Evolutionary conservation across 164 flowering plant genomes (phyloP), one percentile per base, ranked within the genome.

Genomic region (Vitis riparia): DNA sequence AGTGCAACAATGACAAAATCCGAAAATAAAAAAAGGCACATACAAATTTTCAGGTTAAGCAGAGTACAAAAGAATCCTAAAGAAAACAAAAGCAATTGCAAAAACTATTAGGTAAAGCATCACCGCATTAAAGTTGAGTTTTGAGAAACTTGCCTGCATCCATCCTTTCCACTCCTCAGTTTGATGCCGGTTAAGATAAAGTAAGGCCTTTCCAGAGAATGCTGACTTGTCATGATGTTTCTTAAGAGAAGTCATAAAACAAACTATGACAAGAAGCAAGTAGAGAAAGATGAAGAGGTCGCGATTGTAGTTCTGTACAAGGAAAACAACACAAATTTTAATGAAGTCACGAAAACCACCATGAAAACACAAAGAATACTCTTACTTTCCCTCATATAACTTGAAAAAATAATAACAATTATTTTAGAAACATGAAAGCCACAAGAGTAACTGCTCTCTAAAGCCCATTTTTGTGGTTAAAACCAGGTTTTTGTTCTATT

Each of bases 121-220:
- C 44, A 37, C 6, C 44, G 7, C 7, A 37, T 37, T 37, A 37
- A 37, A 37, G 44, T 37, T 37, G 44, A 37, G 44, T 48, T 17
- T 63, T 19, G 58, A 23, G 53, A 57, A 52, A 75, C 83, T 72
- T 79, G 84, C 99, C 99, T 95, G 99, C 99, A 95, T 95, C 96
- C 93, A 93, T 79, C 99, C 99, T 83, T 88, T 95, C 99, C 99
- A 95, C 75, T 95, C 99, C 76, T 95, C 99, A 70, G 98, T 94
- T 80, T 95, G 98, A 83, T 95, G 97, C 56, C 99, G 88, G 78
- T 93, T 95, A 61, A 95, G 92, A 74, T 90, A 95, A 32, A 89
- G 89, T 69, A 90, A 68, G 29, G 92, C 60, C 81, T 89, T 93
- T 55, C 97, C 97, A 52, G 97, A 89, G 72, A 93, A 90, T 61